Base-by-base conservation (phyloP, 371 early-diverging fungal genomes). In the Homolaphlyctis polyrhiza region DNA sequence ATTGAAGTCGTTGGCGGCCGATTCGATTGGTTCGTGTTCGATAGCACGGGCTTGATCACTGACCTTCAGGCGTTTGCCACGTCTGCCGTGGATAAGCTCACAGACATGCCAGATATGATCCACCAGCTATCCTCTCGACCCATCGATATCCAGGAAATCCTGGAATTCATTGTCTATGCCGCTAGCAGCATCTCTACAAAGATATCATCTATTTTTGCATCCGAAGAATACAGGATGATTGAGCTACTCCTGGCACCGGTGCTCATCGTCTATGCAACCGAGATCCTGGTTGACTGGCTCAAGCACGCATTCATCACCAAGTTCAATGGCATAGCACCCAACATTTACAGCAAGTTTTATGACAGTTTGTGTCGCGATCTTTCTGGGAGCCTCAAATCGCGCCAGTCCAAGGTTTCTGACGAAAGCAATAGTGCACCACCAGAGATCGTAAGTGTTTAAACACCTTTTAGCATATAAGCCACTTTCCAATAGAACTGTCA, bases 291-390 rank as follows among this genome's bases (percentile, higher is more conserved):
- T 8, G 98, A 98, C 75, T 97, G 97, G 96, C 76, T 96, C 57
- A 98, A 98, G 72, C 98, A 98, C 73, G 91, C 96, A 0, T 97
- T 97, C 70, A 92, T 98, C 60, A 92, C 93, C 21, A 97, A 96
- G 68, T 96, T 96, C 77, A 98, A 98, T 72, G 90, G 90, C 64
- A 90, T 97, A 58, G 72, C 91, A 25, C 95, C 96, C 1, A 85
- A 83, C 4, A 89, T 96, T 2, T 98, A 97, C 74, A 82, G 79
- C 1, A 83, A 87, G 63, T 96, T 91, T 63, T 80, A 88, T 16
- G 95, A 96, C 65, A 85, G 93, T 25, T 75, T 96, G 39, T 92
- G 92, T 67, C 81, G 90, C 58, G 97, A 96, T 77, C 69, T 97
- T 39, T 88, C 91, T 0, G 83, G 86, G 45, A n/a, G n/a, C n/a